Evolutionary conservation across 177 flowering plant genomes (phyloP).

Genomic region (Vitis hybrid): DNA sequence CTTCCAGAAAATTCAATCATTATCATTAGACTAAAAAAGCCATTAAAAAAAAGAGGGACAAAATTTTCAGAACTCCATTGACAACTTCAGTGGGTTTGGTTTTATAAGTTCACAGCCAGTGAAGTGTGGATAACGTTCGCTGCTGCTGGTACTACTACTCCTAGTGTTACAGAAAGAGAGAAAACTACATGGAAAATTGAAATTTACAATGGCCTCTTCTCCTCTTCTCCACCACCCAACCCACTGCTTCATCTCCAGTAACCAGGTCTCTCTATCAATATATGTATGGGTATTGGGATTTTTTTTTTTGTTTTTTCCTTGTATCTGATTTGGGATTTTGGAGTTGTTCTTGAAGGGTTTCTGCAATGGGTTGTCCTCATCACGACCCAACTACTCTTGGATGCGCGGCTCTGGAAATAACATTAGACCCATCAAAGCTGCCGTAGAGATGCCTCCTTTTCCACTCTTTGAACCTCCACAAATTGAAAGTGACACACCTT

Average conservation of each 20-base stretch:
- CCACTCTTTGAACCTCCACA: slow-evolving; percentile 44
- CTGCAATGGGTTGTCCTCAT: slow-evolving; percentile 14
- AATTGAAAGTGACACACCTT: slow-evolving; percentile 28
- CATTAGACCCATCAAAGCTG: slow-evolving; percentile 38
- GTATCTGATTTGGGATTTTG: neutral
- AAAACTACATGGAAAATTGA: too few species aligned
- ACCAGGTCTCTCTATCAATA: slow-evolving; percentile 28
- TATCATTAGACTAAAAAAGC: too few species aligned
- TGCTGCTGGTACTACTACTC: too few species aligned
- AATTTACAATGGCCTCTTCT: slow-evolving; percentile 26
- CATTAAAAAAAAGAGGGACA: too few species aligned
- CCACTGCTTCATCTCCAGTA: slow-evolving; percentile 28
- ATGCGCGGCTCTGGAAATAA: slow-evolving; percentile 3
- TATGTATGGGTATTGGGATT: neutral
- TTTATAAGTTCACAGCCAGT: too few species aligned
- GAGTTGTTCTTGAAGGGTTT: slow-evolving; percentile 21
- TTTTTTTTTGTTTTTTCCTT: neutral
- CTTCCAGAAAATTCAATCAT: too few species aligned
- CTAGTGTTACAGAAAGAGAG: too few species aligned
- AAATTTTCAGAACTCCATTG: too few species aligned
- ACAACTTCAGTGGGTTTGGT: too few species aligned
- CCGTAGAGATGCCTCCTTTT: slow-evolving; percentile 37
- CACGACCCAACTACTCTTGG: slow-evolving; percentile 19
- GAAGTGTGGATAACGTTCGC: too few species aligned
- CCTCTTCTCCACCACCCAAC: slow-evolving; percentile 34